phyloP scores from a whole-genome alignment of 805 yeast species.

The Spathaspora sp. region DNA sequence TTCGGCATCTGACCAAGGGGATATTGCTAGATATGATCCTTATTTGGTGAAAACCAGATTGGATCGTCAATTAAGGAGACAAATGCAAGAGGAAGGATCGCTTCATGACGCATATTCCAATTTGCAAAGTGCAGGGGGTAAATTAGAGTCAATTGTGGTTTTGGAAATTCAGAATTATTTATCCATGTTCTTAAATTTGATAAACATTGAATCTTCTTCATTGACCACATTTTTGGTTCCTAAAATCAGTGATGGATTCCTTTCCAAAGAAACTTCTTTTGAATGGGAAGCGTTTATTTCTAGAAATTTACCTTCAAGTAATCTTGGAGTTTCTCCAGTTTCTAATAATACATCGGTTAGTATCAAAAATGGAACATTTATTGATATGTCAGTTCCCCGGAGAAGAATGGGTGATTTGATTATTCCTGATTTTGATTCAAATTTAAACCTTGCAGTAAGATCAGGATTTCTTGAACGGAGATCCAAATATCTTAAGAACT shows the following conservation, averaged over 20 bases:
- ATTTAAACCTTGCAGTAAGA: constrained; percentile 59
- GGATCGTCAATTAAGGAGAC: constrained; percentile 75
- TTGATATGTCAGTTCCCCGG: constrained; percentile 36
- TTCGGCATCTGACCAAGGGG: constrained; percentile 2
- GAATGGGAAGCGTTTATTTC: constrained; percentile 88
- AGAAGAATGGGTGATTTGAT: constrained; percentile 45
- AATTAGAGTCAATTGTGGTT: constrained; percentile 81
- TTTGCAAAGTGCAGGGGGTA: constrained; percentile 82
- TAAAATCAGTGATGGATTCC: constrained; percentile 50
- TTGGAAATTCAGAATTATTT: constrained; percentile 82
- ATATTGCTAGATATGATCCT: constrained; percentile 59
- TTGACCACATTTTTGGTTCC: constrained; percentile 65
- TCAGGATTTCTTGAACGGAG: constrained; percentile 85
- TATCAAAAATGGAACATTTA: constrained; percentile 33
- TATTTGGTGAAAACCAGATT: constrained; percentile 66
- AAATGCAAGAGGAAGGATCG: constrained; percentile 78
- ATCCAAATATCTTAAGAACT: constrained; percentile 88
- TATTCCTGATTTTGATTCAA: constrained; percentile 67
- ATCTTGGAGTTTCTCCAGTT: constrained; percentile 20
- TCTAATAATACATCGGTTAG: constrained; percentile 21
- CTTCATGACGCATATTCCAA: constrained; percentile 86
- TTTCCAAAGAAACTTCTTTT: constrained; percentile 70
- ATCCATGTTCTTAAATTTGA: constrained; percentile 63
- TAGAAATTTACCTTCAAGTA: constrained; percentile 49
- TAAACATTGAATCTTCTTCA: constrained; percentile 71